Base-by-base conservation (phyloP, 441 rosid species). In the Pelargonium myrrhifolium region DNA sequence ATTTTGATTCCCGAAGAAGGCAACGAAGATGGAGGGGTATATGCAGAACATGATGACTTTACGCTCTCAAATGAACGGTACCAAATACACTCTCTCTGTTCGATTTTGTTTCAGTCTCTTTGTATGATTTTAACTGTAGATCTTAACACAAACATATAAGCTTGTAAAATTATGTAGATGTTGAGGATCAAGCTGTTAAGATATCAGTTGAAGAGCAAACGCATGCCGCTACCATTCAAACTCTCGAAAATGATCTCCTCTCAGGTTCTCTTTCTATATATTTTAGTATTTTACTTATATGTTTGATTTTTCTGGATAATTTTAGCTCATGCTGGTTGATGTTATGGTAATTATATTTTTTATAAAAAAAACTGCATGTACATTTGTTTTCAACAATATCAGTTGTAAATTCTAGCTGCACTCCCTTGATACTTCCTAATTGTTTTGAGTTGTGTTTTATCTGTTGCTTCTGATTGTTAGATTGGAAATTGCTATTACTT, bases 1-100 rank as follows among this genome's bases (percentile, higher is more conserved):
- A 35, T 62, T 76, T 53, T 53, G 59, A 18, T 53, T 53, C 4
- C 18, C 53, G 70, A 55, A 66, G 59, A 74, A 43, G 61, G 62
- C 37, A 63, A 26, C 14, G 62, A 70, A 69, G 76, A 92, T 89
- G 94, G 96, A 84, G 77, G 91, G 88, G 59, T 92, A 89, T 63
- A 68, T 88, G 80, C 87, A 86, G 84, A 72, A 73, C 77, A 80
- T 81, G 85, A 85, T 72, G 80, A 76, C 87, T 66, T 79, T 87
- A 26, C 89, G 89, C n/a, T 87, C 85, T 68, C 92, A 80, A 71
- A 87, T 92, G 83, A 85, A 79, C 68, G 95, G 95, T 89, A 72
- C 2, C 40, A 51, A 22, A 45, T 42, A 26, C 9, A 11, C 31
- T 64, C 12, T 71, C 65, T 18, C 49, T 28, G 45, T 67, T 68